Evolutionary conservation across 1,284 basidiomycete genomes (phyloP).

Genomic region (Anthracocystis walkeri): DNA sequence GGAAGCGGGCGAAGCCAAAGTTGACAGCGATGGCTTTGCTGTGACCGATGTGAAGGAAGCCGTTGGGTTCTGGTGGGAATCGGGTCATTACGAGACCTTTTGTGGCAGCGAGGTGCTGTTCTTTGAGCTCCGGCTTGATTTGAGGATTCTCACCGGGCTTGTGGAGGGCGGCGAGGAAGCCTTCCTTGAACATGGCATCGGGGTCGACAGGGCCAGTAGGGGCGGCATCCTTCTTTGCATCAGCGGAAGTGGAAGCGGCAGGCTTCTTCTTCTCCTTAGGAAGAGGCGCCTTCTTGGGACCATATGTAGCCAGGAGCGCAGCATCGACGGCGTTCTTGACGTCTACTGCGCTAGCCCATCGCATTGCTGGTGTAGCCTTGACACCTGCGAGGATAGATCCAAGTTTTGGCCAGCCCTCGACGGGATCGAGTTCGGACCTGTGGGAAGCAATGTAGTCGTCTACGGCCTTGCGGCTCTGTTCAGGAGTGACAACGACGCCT

Average conservation of each 20-base stretch:
- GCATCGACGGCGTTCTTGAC: conserved; percentile 88
- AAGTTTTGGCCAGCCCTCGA: conserved; percentile 69
- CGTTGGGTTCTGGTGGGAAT: conserved; percentile 99
- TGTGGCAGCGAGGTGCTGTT: conserved; percentile 84
- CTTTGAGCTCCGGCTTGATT: conserved; percentile 80
- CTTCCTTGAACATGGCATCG: conserved; percentile 89
- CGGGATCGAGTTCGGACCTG: conserved; percentile 68
- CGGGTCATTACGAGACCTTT: conserved; percentile 90
- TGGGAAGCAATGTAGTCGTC: conserved; percentile 74
- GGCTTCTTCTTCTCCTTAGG: conserved; percentile 74
- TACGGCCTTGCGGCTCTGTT: conserved; percentile 77
- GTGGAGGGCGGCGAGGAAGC: conserved; percentile 92
- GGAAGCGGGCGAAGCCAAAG: conserved; percentile 94
- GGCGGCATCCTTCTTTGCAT: conserved; percentile 39
- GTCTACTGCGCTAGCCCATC: conserved; percentile 91
- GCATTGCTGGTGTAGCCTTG: conserved; percentile 66
- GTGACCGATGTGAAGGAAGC: conserved; percentile 92
- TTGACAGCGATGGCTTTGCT: conserved; percentile 98
- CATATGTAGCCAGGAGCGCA: conserved; percentile 81
- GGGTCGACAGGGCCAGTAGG: conserved; percentile 50
- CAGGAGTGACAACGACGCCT: conserved; percentile 84
- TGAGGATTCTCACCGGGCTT: conserved; percentile 95
- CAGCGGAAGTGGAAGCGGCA: conserved; percentile 28
- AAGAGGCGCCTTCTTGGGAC: conserved; percentile 71
- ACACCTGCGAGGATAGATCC: conserved; percentile 63